phyloP scores from a whole-genome alignment of 306 rosid genomes.

The Begonia fuchsioides region DNA sequence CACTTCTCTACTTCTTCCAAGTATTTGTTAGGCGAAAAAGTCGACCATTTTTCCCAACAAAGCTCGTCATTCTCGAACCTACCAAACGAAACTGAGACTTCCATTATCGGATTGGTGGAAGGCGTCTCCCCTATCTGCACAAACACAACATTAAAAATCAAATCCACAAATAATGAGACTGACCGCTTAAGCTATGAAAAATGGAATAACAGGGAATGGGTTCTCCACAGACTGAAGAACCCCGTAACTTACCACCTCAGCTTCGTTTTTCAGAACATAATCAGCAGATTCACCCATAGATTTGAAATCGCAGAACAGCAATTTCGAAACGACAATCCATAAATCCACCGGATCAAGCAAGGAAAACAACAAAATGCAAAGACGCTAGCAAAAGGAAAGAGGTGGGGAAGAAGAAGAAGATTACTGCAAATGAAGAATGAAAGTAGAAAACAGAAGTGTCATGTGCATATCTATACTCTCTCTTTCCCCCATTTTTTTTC shows the following conservation, averaged over 20 bases:
- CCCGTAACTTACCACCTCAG: conserved; percentile 35
- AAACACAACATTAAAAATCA: conserved; percentile 12
- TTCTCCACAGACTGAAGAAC: conserved; percentile 4
- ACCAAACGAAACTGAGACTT: conserved; percentile 89
- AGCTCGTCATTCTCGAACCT: conserved; percentile 81
- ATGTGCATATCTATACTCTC: conserved; percentile 28
- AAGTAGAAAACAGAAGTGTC: neutral
- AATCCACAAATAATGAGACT: too few species aligned
- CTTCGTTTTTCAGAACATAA: conserved; percentile 27
- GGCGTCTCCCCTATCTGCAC: conserved; percentile 55
- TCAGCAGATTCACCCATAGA: conserved; percentile 47
- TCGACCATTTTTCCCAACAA: conserved; percentile 97
- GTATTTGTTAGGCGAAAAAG: conserved; percentile 86
- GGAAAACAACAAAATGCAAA: conserved; percentile 19
- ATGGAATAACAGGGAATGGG: too few species aligned
- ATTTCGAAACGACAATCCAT: conserved; percentile 10
- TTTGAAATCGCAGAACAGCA: conserved; percentile 1
- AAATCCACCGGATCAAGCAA: conserved; percentile 35
- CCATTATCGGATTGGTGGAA: conserved; percentile 41
- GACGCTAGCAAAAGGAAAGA: conserved; percentile 40
- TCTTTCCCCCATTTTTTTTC: conserved; percentile 4
- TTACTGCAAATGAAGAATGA: conserved; percentile 5
- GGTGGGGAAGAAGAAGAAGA: conserved; percentile 6
- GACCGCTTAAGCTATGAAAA: too few species aligned
- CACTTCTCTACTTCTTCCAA: conserved; percentile 94